Conservation (phyloP, 2,329 filamentous ascomycete genomes). For the Drechslera avenae region DNA sequence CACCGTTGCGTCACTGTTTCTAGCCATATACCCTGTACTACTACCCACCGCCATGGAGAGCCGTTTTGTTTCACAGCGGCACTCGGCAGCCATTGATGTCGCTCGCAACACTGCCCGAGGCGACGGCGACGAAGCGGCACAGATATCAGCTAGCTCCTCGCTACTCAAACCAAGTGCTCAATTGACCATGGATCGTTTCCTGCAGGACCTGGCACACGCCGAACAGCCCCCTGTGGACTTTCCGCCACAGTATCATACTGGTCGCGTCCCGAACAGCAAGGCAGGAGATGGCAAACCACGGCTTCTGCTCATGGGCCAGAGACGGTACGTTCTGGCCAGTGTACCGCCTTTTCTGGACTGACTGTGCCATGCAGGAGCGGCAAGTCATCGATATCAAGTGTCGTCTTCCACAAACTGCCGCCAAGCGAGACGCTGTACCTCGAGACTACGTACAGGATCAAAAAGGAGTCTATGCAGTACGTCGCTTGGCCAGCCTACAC, state of each 20-base stretch:
- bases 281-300: slow-evolving; percentile 73
- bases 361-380: slow-evolving; percentile 70
- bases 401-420: slow-evolving; percentile 98
- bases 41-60: slow-evolving; percentile 38
- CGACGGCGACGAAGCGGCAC: slow-evolving; percentile 16
- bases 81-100: slow-evolving; percentile 25
- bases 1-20: slow-evolving; percentile 18
- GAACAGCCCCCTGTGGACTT: slow-evolving; percentile 47
- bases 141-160: slow-evolving; percentile 32
- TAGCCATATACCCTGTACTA: slow-evolving; percentile 42
- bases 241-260: slow-evolving; percentile 49
- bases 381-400: slow-evolving; percentile 97
- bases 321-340: slow-evolving; percentile 65
- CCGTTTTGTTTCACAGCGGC: slow-evolving; percentile 27
- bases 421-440: slow-evolving; percentile 95
- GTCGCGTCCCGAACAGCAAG: slow-evolving; percentile 55
- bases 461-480: slow-evolving; percentile 94
- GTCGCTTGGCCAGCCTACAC: slow-evolving; percentile 43
- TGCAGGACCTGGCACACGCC: slow-evolving; percentile 51
- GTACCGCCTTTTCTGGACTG: slow-evolving; percentile 10
- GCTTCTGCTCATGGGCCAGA: slow-evolving; percentile 90
- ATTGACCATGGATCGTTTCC: slow-evolving; percentile 51
- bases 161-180: slow-evolving; percentile 47
- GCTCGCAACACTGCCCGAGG: slow-evolving; percentile 20
- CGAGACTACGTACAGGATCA: slow-evolving; percentile 91